Base-by-base conservation (phyloP, 371 early-diverging fungal genomes). In the Phascolomyces articulosus region DNA sequence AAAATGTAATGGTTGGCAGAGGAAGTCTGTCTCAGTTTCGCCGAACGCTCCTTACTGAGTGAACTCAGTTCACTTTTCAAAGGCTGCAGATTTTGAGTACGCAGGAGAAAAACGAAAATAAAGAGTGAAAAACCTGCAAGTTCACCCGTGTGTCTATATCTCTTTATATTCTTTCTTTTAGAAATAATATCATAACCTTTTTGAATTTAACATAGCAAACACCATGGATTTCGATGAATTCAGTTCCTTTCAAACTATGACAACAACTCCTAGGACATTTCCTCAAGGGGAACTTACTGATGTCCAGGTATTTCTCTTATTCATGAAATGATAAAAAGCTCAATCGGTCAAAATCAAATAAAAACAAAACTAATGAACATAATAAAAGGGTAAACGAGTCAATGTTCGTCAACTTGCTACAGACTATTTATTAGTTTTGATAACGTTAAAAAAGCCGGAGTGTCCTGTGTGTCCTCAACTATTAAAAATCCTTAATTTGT, bases 391-490 rank as follows among this genome's bases (percentile, higher is more conserved):
- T 4, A 59, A 67, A 18, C 18, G 27, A 3, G 55, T 81, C 2
- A 61, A 81, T 55, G 66, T 81, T 7, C 23, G 54, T 1, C 55
- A 62, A 13, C 69, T 81, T 18, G 70, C 77, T 2, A 20, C 58
- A 0, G 58, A 68, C 15, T 70, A 71, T 59, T 71, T 66, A 21
- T 54, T 81, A 23, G 68, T 78, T 15, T 57, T 81, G 3, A 73
- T 81, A 28, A 77, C 79, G 1, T 18, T 81, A 10, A 81, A 78
- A 60, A 68, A 53, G 40, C 26, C 66, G 4, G 27, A 40, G 1
- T 81, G 82, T 29, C 73, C 77, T 2, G 71, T 66, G 8, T 78
- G 82, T 23, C 78, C 77, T 23, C 73, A 78, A 23, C 56, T 81
- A 7, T 44, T 81, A 7, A 67, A 64, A 15, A 62, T 78, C 18